Conservation (phyloP, 306 rosid genomes). For the Vigna angularis region DNA sequence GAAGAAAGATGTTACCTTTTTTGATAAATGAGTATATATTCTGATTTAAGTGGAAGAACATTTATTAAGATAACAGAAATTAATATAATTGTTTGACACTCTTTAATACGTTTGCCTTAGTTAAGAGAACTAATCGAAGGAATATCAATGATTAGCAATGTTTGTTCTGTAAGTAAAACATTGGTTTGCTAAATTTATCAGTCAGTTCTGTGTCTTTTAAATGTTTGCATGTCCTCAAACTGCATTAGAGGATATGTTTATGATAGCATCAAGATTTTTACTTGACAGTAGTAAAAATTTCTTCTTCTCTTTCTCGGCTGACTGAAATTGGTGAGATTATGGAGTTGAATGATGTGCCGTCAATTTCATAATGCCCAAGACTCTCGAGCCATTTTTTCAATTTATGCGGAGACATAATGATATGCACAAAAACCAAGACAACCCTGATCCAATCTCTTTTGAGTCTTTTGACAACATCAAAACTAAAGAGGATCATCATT, state of each 20-base stretch:
- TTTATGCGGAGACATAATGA: constrained; percentile 47
- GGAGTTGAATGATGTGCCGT: constrained; percentile 11
- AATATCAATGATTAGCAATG: constrained; percentile 39
- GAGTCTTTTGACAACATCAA: constrained; percentile 51
- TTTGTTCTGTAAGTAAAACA: neutral
- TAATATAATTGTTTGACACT: constrained; percentile 42
- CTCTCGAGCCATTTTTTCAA: neutral
- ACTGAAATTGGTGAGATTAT: constrained; percentile 24
- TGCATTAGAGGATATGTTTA: constrained; percentile 6
- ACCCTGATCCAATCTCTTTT: constrained; percentile 44
- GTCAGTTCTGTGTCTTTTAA: neutral
- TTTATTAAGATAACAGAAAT: constrained; percentile 21
- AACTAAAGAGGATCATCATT: constrained; percentile 35
- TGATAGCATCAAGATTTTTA: neutral
- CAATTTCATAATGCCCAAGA: constrained; percentile 6
- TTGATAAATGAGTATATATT: constrained; percentile 34
- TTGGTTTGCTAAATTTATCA: neutral
- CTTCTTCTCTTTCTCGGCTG: neutral
- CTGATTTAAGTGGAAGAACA: constrained; percentile 31
- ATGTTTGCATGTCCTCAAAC: neutral
- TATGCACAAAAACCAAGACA: constrained; percentile 51
- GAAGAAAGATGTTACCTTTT: constrained; percentile 19
- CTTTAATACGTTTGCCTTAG: neutral
- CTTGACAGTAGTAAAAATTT: neutral
- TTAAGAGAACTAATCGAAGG: constrained; percentile 22